Evolutionary conservation across 805 yeast genomes (phyloP).

Genomic region (Ogataea angusta): DNA sequence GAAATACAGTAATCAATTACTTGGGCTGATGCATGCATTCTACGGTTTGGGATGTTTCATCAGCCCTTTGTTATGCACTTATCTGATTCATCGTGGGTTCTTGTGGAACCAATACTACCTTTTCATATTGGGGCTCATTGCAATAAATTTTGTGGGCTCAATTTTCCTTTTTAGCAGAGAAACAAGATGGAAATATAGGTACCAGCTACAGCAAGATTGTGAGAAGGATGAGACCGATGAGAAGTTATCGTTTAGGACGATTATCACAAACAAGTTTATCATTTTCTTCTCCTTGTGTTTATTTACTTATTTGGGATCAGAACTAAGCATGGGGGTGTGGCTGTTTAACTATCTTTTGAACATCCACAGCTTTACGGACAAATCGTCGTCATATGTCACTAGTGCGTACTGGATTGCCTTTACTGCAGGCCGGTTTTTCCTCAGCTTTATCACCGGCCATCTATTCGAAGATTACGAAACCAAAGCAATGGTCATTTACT

Average conservation of each 20-base stretch:
- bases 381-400: constrained; percentile 44
- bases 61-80: constrained; percentile 45
- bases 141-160: constrained; percentile 25
- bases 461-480: constrained; percentile 38
- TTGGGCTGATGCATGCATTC: constrained; percentile 51
- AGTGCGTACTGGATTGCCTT: constrained; percentile 51
- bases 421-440: constrained; percentile 44
- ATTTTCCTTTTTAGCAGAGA: constrained; percentile 38
- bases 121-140: constrained; percentile 32
- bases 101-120: constrained; percentile 47
- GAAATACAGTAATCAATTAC: constrained; percentile 44
- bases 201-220: constrained; percentile 17
- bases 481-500: constrained; percentile 41
- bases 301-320: constrained; percentile 51
- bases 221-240: constrained; percentile 19
- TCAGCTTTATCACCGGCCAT: constrained; percentile 48
- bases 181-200: constrained; percentile 43
- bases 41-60: constrained; percentile 54
- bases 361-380: constrained; percentile 36
- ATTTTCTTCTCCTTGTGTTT: constrained; percentile 40
- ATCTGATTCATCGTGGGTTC: constrained; percentile 36
- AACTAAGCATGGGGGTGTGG: constrained; percentile 54
- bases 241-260: constrained; percentile 21
- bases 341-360: constrained; percentile 44
- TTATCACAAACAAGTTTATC: constrained; percentile 36